A percentile compares a stretch with the other conserved stretches of the same genome.
Evolutionary conservation across 2,329 filamentous ascomycete species (phyloP).

Genomic region (Colletotrichum abscissum): DNA sequence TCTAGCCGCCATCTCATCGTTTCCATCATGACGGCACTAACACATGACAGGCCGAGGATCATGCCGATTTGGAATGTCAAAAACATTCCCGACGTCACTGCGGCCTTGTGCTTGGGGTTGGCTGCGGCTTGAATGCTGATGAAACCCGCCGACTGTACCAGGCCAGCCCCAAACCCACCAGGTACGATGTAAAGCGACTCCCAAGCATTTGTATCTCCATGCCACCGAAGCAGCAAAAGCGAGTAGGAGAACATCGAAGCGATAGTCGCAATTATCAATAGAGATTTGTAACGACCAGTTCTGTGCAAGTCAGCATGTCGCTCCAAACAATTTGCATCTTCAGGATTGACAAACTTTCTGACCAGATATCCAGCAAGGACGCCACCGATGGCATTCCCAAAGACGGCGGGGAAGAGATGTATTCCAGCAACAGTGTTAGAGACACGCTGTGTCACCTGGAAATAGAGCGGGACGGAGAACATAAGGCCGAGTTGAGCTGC

Average conservation of each 20-base stretch:
- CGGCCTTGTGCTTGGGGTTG: conserved; percentile 49
- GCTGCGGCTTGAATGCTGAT: conserved; percentile 55
- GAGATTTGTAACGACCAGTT: conserved; percentile 69
- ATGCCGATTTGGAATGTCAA: conserved; percentile 49
- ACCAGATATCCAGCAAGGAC: conserved; percentile 69
- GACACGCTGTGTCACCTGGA: conserved; percentile 69
- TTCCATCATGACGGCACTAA: conserved; percentile 48
- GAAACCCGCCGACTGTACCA: conserved; percentile 53
- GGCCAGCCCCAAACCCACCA: conserved; percentile 54
- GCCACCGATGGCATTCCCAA: conserved; percentile 74
- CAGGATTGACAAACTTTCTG: conserved; percentile 47
- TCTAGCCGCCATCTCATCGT: conserved; percentile 36
- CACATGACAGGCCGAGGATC: conserved; percentile 51
- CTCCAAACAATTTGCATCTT: not conserved
- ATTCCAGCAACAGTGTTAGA: conserved; percentile 68
- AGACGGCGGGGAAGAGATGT: conserved; percentile 74
- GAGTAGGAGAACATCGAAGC: conserved; percentile 62
- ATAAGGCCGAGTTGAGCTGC: conserved; percentile 65
- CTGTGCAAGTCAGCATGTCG: conserved; percentile 41
- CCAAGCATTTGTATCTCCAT: conserved; percentile 64
- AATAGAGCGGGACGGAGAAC: conserved; percentile 76
- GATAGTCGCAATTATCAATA: conserved; percentile 62
- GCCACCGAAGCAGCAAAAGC: conserved; percentile 68
- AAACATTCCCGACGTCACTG: conserved; percentile 55
- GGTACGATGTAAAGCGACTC: conserved; percentile 72